phyloP scores from a whole-genome alignment of 2,329 filamentous ascomycete species.

The Ceratocystis variospora region DNA sequence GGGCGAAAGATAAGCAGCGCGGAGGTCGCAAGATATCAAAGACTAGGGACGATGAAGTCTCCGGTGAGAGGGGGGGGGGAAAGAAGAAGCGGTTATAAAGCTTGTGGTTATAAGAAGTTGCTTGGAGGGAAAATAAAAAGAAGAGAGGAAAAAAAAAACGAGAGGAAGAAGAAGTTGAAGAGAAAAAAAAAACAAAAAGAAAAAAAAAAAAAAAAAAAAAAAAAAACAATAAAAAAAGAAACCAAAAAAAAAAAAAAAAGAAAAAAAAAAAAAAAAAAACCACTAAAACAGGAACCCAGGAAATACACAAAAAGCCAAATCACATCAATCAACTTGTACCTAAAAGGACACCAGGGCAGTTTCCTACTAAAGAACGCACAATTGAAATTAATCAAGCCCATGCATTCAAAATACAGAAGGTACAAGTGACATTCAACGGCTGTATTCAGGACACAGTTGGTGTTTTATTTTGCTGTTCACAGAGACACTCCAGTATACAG shows the following conservation, averaged over 20 bases:
- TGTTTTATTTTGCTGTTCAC: neutral
- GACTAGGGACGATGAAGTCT: slow-evolving; percentile 14
- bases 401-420: neutral
- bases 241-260: no score
- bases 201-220: neutral
- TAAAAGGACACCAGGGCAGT: neutral
- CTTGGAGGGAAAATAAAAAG: neutral
- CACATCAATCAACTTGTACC: neutral
- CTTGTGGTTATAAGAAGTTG: slow-evolving; percentile 8
- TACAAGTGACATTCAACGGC: neutral
- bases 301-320: neutral
- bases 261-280: neutral
- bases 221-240: neutral
- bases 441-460: neutral
- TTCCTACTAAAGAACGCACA: neutral
- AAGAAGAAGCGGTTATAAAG: slow-evolving; percentile 3
- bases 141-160: neutral
- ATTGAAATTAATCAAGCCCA: neutral
- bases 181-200: neutral
- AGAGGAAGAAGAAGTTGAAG: neutral
- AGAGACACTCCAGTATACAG: no score
- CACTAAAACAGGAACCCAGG: neutral
- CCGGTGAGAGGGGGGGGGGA: slow-evolving; percentile 4
- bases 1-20: slow-evolving; percentile 10
- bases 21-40: slow-evolving; percentile 10